phyloP scores from a whole-genome alignment of 768 basidiomycete species.

The Infundibulicybe gibba region DNA sequence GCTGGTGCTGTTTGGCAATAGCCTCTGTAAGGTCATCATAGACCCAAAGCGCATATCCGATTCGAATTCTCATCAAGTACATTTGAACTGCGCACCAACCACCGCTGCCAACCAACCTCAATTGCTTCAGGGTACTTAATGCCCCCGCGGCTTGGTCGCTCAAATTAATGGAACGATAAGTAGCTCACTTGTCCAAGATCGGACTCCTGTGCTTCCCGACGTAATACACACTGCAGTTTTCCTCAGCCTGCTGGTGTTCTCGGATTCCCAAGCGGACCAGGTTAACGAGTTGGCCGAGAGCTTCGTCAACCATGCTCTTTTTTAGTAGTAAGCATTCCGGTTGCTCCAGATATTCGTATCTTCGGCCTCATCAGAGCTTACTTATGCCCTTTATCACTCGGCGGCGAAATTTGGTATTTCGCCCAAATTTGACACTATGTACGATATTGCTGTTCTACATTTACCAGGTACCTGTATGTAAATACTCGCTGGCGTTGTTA shows the following conservation, averaged over 20 bases:
- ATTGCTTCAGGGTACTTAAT: constrained; percentile 28
- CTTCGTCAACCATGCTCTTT: constrained; percentile 2
- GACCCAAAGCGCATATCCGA: no score
- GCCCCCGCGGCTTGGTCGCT: constrained; percentile 16
- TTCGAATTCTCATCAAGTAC: no score
- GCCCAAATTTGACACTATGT: no score
- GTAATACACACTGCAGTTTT: constrained; percentile 53
- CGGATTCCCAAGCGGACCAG: constrained; percentile 21
- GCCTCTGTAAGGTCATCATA: no score
- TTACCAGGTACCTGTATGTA: no score
- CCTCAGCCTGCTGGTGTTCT: constrained; percentile 36
- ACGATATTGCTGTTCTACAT: no score
- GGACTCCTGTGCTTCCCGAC: constrained; percentile 59
- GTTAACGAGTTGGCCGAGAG: constrained; percentile 3
- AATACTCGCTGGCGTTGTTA: no score
- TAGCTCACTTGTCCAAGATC: constrained; percentile 23
- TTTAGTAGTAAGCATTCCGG: constrained; percentile 5
- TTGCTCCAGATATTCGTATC: background rate
- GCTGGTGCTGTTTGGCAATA: no score
- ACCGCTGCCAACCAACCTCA: constrained; percentile 27
- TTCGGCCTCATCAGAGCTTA: no score
- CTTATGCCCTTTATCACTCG: no score
- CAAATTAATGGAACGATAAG: constrained; percentile 19
- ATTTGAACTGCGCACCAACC: constrained; percentile 35
- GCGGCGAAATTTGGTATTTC: no score